Evolutionary conservation across 1,284 basidiomycete species (phyloP).

Genomic region (Meira nashicola): DNA sequence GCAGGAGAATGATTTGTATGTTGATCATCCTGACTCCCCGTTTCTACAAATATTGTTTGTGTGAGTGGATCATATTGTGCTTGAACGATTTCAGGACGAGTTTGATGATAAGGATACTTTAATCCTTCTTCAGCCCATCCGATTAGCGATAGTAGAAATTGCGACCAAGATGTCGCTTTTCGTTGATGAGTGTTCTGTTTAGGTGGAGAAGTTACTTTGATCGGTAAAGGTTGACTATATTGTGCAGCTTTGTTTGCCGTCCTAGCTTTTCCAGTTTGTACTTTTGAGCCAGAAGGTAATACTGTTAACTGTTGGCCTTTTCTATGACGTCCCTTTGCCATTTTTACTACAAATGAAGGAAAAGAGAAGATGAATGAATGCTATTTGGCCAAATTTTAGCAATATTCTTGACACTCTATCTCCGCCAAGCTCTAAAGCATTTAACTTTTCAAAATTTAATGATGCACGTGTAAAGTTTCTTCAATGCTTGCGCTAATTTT

Average conservation of each 20-base stretch:
- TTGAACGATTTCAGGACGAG: neutral
- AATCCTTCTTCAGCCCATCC: neutral
- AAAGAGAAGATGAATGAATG: neutral
- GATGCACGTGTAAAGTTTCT: neutral
- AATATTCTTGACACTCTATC: no score
- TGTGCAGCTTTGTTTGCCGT: neutral
- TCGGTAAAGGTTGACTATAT: neutral
- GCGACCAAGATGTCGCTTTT: neutral
- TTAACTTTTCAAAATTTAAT: no score
- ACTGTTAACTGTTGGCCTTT: neutral
- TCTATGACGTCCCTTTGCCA: constrained; percentile 9
- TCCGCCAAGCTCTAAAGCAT: no score
- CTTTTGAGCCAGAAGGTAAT: neutral
- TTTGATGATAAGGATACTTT: neutral
- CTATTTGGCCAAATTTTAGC: neutral
- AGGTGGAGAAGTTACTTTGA: neutral
- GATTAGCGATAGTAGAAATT: neutral
- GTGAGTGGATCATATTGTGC: constrained; percentile 15
- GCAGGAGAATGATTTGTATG: neutral
- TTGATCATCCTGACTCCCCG: constrained; percentile 7
- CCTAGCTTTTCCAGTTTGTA: constrained; percentile 1
- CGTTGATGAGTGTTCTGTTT: neutral
- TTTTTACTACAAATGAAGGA: neutral
- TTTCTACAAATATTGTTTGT: constrained; percentile 12
- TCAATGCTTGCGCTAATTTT: neutral